Evolutionary conservation across 1,284 basidiomycete species (phyloP).

Genomic region (Meripilus lineatus): DNA sequence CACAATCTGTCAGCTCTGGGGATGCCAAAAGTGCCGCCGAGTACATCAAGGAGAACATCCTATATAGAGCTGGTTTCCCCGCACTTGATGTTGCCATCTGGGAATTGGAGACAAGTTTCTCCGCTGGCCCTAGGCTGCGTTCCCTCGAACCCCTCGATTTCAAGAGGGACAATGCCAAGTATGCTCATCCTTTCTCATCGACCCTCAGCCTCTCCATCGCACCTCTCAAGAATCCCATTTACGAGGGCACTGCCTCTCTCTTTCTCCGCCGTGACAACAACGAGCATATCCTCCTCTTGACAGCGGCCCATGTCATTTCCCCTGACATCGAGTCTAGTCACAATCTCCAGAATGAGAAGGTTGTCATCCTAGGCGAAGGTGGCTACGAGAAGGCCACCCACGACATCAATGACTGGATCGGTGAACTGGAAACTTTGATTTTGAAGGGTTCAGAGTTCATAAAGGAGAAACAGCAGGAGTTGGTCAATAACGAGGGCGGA

Average conservation of each 20-base stretch:
- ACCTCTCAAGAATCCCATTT: conserved; percentile 20
- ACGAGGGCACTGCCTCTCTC: conserved; percentile 31
- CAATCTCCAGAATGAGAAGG: conserved; percentile 4
- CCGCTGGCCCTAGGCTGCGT: background rate
- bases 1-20: conserved; percentile 18
- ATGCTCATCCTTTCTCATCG: conserved; percentile 28
- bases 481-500: conserved; percentile 2
- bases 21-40: conserved; percentile 17
- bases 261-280: conserved; percentile 26
- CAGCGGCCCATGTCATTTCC: conserved; percentile 5
- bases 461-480: background rate
- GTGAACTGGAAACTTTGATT: background rate
- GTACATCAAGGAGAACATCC: conserved; percentile 15
- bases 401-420: background rate
- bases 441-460: background rate
- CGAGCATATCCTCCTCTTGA: conserved; percentile 27
- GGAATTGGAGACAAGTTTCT: conserved; percentile 16
- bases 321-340: background rate
- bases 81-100: conserved; percentile 22
- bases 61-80: conserved; percentile 17
- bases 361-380: conserved; percentile 4
- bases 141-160: background rate
- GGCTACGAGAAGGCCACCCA: background rate
- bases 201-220: conserved; percentile 31
- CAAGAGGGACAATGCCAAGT: conserved; percentile 25